Evolutionary conservation across 208 protist species (phyloP).

Genomic region (Trypanosoma theileri): DNA sequence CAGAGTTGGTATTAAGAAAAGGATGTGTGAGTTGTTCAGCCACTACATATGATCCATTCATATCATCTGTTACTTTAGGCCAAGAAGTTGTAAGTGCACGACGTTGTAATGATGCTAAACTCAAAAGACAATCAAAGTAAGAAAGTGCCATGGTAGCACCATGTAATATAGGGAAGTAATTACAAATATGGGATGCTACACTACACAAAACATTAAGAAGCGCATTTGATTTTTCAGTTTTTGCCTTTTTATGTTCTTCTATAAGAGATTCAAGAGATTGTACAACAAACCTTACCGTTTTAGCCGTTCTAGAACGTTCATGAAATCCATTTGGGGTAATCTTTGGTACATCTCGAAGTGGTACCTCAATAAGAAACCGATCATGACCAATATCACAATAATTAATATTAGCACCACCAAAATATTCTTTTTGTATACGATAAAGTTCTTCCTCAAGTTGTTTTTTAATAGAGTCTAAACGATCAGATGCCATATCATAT

Average conservation of each 20-base stretch:
- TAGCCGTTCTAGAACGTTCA: constrained; percentile 64
- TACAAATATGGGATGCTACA: constrained; percentile 67
- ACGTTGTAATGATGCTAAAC: constrained; percentile 42
- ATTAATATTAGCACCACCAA: constrained; percentile 44
- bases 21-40: constrained; percentile 40
- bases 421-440: constrained; percentile 47
- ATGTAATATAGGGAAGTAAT: constrained; percentile 63
- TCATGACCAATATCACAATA: constrained; percentile 86
- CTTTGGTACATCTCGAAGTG: constrained; percentile 43
- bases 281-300: constrained; percentile 76
- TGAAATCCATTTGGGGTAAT: constrained; percentile 51
- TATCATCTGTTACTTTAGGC: constrained; percentile 21
- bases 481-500: constrained; percentile 59
- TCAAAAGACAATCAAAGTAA: constrained; percentile 85
- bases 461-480: constrained; percentile 42
- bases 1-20: constrained; percentile 37
- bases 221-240: constrained; percentile 48
- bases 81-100: constrained; percentile 25
- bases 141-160: constrained; percentile 55
- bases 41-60: constrained; percentile 13
- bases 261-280: constrained; percentile 39
- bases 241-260: constrained; percentile 62
- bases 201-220: constrained; percentile 64
- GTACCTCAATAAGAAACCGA: constrained; percentile 82
- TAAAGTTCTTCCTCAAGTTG: constrained; percentile 52